A percentile compares a stretch with the other conserved stretches of the same genome.
phyloP scores from a whole-genome alignment of 768 basidiomycete species.

The Phaffia australis region DNA sequence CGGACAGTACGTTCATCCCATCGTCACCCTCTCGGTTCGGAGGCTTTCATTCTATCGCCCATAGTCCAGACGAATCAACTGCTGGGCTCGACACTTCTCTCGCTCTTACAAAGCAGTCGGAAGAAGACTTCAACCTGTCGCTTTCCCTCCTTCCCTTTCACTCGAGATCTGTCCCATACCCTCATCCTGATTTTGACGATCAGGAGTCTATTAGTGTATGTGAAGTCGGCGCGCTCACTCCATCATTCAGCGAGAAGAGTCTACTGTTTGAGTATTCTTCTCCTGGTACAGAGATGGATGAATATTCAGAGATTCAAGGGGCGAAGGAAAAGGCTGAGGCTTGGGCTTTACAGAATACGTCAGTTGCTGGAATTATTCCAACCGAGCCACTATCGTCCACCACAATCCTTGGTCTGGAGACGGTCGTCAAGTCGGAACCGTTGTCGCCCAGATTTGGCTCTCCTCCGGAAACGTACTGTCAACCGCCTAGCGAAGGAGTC shows the following conservation, averaged over 20 bases:
- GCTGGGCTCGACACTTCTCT: neutral
- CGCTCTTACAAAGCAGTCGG: slow-evolving; percentile 7
- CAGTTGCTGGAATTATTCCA: neutral
- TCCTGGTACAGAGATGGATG: neutral
- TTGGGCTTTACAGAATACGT: neutral
- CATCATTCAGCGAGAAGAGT: neutral
- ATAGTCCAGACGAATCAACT: neutral
- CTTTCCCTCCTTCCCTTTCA: slow-evolving; percentile 11
- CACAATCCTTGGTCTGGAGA: neutral
- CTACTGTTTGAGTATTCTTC: slow-evolving; percentile 4
- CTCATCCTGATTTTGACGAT: slow-evolving; percentile 10
- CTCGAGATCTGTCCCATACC: neutral
- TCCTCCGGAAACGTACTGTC: too few relatives aligned
- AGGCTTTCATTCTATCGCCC: too few relatives aligned
- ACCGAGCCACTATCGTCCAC: neutral
- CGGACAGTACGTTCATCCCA: neutral
- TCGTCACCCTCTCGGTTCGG: slow-evolving; percentile 10
- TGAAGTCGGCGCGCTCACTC: neutral
- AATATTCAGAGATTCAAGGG: neutral
- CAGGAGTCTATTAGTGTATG: slow-evolving; percentile 9
- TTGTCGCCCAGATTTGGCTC: too few relatives aligned
- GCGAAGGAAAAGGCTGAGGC: neutral
- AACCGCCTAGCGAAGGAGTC: neutral
- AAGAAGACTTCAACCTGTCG: slow-evolving; percentile 12
- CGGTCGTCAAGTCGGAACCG: neutral